These are phyloP conservation scores for Sclerotinia subarctica DNA, from an alignment of 2,329 filamentous ascomycete species.

Conservation along the genomic window DNA sequence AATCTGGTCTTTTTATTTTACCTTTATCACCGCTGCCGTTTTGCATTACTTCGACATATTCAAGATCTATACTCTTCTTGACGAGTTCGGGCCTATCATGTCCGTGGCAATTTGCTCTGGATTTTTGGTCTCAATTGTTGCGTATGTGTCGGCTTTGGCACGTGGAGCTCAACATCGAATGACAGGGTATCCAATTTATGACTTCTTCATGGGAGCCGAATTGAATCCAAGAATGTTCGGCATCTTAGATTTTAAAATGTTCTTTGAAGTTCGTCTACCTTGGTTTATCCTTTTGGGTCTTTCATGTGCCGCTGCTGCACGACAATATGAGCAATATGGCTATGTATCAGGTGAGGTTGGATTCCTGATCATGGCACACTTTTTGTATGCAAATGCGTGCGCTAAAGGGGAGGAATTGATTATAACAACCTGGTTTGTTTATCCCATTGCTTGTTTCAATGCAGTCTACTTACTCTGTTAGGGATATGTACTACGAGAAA, in stretches of 20 bases:
- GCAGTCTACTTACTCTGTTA: constrained; percentile 5
- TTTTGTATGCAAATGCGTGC: constrained; percentile 88
- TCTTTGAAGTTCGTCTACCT: constrained; percentile 87
- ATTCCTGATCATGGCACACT: constrained; percentile 86
- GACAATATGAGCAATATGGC: constrained; percentile 81
- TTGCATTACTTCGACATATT: constrained; percentile 84
- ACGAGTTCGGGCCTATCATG: constrained; percentile 92
- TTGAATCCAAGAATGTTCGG: constrained; percentile 83
- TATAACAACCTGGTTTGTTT: constrained; percentile 68
- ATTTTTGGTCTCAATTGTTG: constrained; percentile 76
- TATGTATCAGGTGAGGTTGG: constrained; percentile 82
- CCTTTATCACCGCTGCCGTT: constrained; percentile 64
- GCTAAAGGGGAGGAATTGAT: constrained; percentile 91
- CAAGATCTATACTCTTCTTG: constrained; percentile 85
- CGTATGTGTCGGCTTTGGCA: constrained; percentile 78
- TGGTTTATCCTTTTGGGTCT: constrained; percentile 89
- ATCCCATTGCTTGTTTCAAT: not conserved
- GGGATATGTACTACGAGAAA: constrained; percentile 97
- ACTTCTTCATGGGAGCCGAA: constrained; percentile 90
- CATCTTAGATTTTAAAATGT: constrained; percentile 90
- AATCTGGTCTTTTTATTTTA: constrained; percentile 82
- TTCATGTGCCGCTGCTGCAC: constrained; percentile 70
- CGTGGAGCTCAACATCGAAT: constrained; percentile 88
- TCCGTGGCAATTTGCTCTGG: constrained; percentile 90
- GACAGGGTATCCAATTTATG: constrained; percentile 77